phyloP scores from a whole-genome alignment of 2,329 filamentous ascomycete genomes.

The Aspergillus puulaauensis region DNA sequence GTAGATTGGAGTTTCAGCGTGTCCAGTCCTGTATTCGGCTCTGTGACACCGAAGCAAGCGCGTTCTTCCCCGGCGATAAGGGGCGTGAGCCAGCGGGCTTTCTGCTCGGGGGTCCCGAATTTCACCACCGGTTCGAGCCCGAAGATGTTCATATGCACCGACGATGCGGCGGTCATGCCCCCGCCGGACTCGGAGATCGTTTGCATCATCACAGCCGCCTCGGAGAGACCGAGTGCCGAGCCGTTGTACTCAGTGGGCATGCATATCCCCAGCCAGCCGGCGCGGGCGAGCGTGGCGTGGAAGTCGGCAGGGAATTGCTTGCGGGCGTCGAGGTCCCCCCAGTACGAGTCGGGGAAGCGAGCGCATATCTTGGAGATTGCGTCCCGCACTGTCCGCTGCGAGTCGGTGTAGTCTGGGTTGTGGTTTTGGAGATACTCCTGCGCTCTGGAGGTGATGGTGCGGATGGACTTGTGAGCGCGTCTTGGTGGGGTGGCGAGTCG shows the following conservation, averaged over 20 bases:
- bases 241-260: slow-evolving; percentile 45
- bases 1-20: slow-evolving; percentile 42
- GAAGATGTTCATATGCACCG: slow-evolving; percentile 52
- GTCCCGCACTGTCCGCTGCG: slow-evolving; percentile 37
- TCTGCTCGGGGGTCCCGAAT: slow-evolving; percentile 45
- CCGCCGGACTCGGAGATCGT: slow-evolving; percentile 48
- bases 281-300: slow-evolving; percentile 39
- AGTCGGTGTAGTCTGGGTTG: slow-evolving; percentile 19
- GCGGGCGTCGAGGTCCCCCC: slow-evolving; percentile 38
- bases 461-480: not conserved
- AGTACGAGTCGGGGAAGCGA: slow-evolving; percentile 45
- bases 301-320: slow-evolving; percentile 43
- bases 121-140: slow-evolving; percentile 48
- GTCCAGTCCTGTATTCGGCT: slow-evolving; percentile 46
- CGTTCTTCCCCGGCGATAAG: slow-evolving; percentile 42
- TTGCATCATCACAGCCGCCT: slow-evolving; percentile 50
- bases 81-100: slow-evolving; percentile 39
- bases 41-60: slow-evolving; percentile 46
- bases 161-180: slow-evolving; percentile 43
- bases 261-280: slow-evolving; percentile 49
- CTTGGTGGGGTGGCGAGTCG: not conserved
- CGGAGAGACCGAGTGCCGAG: slow-evolving; percentile 42
- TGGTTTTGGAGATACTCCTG: slow-evolving; percentile 23
- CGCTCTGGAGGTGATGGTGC: slow-evolving; percentile 18
- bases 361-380: slow-evolving; percentile 46